These are phyloP conservation scores for Collybiopsis confluens DNA, from an alignment of 768 basidiomycete species.

Conservation along the genomic window DNA sequence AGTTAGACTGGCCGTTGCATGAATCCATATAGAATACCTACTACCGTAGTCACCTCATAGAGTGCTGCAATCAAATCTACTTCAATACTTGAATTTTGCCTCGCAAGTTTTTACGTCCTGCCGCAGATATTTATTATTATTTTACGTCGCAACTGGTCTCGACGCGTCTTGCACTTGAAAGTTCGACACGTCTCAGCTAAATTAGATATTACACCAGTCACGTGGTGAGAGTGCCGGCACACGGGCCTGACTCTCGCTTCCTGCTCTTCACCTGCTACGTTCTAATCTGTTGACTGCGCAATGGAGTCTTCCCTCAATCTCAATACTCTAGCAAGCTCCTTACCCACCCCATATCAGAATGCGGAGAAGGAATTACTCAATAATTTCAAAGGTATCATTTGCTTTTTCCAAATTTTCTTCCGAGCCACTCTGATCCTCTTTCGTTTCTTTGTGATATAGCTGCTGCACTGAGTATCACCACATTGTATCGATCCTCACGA, in stretches of 20 bases:
- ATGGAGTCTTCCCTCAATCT: slow-evolving; percentile 56
- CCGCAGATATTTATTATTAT: too few species aligned
- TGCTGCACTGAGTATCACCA: slow-evolving; percentile 81
- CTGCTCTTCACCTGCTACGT: not conserved
- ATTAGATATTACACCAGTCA: not conserved
- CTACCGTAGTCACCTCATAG: too few species aligned
- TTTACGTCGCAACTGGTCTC: too few species aligned
- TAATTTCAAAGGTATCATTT: slow-evolving; percentile 68
- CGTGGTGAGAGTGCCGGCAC: not conserved
- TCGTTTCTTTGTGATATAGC: slow-evolving; percentile 36
- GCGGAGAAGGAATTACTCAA: slow-evolving; percentile 78
- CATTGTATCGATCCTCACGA: slow-evolving; percentile 75
- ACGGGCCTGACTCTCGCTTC: not conserved
- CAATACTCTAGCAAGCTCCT: slow-evolving; percentile 72
- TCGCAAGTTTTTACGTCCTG: too few species aligned
- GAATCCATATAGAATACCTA: too few species aligned
- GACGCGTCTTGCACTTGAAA: too few species aligned
- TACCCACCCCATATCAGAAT: slow-evolving; percentile 68
- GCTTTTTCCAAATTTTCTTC: slow-evolving; percentile 11
- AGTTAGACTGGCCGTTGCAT: too few species aligned
- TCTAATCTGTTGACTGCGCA: not conserved
- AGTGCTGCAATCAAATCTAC: too few species aligned
- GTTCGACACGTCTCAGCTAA: too few species aligned
- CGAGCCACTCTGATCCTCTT: slow-evolving; percentile 13
- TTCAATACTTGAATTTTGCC: too few species aligned